phyloP scores from a whole-genome alignment of 495 filamentous ascomycete species.

The Lichina pygmaea region DNA sequence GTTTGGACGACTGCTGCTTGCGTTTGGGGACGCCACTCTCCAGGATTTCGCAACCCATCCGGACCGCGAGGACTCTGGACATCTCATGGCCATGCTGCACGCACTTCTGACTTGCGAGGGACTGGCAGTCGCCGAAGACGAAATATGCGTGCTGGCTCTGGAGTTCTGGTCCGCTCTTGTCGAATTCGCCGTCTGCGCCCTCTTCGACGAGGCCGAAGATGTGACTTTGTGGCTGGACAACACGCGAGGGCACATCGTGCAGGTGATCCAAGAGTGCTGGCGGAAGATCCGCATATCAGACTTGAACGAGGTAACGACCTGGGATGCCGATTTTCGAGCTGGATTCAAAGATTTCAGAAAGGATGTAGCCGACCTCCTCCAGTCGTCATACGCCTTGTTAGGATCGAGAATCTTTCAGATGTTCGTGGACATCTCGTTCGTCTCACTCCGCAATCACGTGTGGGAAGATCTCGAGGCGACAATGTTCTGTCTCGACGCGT shows the following conservation, averaged over 20 bases:
- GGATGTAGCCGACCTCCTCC: constrained; percentile 58
- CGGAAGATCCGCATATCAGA: constrained; percentile 34
- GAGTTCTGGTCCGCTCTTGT: constrained; percentile 65
- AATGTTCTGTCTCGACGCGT: constrained; percentile 47
- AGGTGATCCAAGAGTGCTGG: constrained; percentile 31
- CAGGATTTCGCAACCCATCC: constrained; percentile 17
- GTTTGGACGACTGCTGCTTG: constrained; percentile 41
- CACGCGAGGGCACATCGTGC: constrained; percentile 17
- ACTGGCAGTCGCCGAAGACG: constrained; percentile 49
- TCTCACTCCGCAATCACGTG: constrained; percentile 25
- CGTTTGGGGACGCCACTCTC: constrained; percentile 35
- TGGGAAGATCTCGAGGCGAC: constrained; percentile 66
- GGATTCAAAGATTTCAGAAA: constrained; percentile 55
- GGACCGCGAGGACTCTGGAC: constrained; percentile 10
- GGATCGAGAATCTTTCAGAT: constrained; percentile 39
- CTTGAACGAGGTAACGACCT: constrained; percentile 18
- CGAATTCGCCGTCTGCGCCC: constrained; percentile 21
- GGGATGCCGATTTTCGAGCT: constrained; percentile 43
- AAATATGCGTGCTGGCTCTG: constrained; percentile 44
- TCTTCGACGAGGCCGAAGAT: constrained; percentile 11
- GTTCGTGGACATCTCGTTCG: constrained; percentile 35
- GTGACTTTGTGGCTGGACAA: constrained; percentile 13
- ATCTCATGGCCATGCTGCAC: constrained; percentile 21
- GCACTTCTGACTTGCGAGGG: constrained; percentile 44
- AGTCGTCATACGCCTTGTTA: constrained; percentile 44